Percentiles rank a stretch among this genome's conserved stretches.
phyloP scores from a whole-genome alignment of 768 basidiomycete genomes.

The Leccinum broughii region DNA sequence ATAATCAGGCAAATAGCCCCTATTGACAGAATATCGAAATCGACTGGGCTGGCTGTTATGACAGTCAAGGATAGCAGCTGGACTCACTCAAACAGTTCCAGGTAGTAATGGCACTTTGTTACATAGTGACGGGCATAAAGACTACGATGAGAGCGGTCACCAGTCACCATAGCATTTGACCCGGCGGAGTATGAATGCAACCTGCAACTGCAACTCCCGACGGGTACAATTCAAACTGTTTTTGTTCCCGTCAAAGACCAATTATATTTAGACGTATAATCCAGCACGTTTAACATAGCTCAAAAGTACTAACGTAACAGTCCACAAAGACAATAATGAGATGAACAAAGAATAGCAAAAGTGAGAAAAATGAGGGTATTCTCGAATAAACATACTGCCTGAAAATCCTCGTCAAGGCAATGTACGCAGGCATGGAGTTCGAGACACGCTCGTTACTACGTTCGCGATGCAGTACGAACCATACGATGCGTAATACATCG shows the following conservation, averaged over 20 bases:
- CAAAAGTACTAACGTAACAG: constrained; percentile 8
- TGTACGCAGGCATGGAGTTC: constrained; percentile 36
- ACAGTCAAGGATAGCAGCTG: too few species aligned
- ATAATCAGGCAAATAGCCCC: constrained; percentile 3
- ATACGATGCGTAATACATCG: constrained; percentile 68
- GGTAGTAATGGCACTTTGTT: too few species aligned
- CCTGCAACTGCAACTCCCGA: neutral
- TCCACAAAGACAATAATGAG: constrained; percentile 9
- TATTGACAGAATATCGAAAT: neutral
- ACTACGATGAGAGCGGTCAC: too few species aligned
- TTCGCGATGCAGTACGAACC: constrained; percentile 51
- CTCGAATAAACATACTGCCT: constrained; percentile 19
- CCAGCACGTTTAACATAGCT: neutral
- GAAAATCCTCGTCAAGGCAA: constrained; percentile 28
- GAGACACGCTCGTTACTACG: constrained; percentile 70
- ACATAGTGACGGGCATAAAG: too few species aligned
- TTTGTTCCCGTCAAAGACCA: neutral
- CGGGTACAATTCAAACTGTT: neutral
- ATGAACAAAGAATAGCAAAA: constrained; percentile 4
- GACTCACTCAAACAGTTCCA: too few species aligned
- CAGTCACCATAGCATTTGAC: too few species aligned
- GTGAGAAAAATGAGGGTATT: constrained; percentile 5
- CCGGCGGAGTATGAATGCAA: neutral
- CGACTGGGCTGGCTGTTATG: neutral
- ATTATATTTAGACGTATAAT: constrained; percentile 21